A percentile compares a stretch with the other conserved stretches of the same genome.
Conservation (phyloP, 163 green algal species). For the Coccomyxa subellipsoidea region DNA sequence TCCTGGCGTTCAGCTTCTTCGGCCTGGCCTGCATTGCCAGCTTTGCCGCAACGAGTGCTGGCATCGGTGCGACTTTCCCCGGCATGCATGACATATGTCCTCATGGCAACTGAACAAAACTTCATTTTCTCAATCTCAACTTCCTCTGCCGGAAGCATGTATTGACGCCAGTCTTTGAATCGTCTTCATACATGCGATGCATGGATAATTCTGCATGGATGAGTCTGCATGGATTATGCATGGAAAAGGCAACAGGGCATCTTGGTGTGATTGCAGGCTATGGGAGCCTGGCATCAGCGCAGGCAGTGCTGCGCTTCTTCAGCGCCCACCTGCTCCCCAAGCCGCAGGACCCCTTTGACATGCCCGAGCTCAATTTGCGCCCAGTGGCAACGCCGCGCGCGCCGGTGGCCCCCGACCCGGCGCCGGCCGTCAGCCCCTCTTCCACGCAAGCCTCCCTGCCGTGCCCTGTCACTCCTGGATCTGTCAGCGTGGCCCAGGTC, state of each 20-base stretch:
- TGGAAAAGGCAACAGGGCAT: not conserved
- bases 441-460: not conserved
- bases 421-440: not conserved
- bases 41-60: not conserved
- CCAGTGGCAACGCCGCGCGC: not conserved
- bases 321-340: not conserved
- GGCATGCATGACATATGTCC: not conserved
- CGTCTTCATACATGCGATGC: not conserved
- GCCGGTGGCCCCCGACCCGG: not conserved
- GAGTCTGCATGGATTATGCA: not conserved
- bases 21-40: not conserved
- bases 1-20: not conserved
- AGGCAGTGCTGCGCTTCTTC: not conserved
- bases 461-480: not conserved
- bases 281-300: not conserved
- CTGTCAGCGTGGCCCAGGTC: not conserved
- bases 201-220: not conserved
- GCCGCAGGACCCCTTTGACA: not conserved
- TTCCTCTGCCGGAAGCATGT: not conserved
- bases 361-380: not conserved
- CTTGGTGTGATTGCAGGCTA: not conserved
- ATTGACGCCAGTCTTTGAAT: not conserved
- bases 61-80: not conserved
- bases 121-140: not conserved
- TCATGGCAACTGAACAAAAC: not conserved